phyloP scores from a whole-genome alignment of 495 filamentous ascomycete species.

The Cryomyces minteri region DNA sequence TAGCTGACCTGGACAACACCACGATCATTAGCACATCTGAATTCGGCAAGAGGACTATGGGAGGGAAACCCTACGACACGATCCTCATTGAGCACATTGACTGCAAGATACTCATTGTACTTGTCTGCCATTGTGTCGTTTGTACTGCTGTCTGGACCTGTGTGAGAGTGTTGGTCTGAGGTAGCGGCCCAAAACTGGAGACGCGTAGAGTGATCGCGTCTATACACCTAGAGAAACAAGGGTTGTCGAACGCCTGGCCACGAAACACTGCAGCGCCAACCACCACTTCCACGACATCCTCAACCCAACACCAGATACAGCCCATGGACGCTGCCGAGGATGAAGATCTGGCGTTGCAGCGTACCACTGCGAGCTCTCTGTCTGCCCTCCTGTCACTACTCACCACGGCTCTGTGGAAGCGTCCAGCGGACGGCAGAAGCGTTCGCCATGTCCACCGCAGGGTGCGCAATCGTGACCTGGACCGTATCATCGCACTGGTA shows the following conservation, averaged over 20 bases:
- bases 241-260: no score
- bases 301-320: no score
- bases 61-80: constrained; percentile 38
- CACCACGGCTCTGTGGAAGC: constrained; percentile 11
- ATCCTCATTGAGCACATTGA: constrained; percentile 58
- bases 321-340: constrained; percentile 16
- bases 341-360: constrained; percentile 16
- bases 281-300: no score
- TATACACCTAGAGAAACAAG: no score
- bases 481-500: constrained; percentile 15
- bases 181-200: no score
- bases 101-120: constrained; percentile 53
- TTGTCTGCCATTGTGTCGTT: constrained; percentile 13
- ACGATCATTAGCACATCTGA: background rate
- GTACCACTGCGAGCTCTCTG: constrained; percentile 12
- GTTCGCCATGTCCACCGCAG: constrained; percentile 5
- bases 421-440: background rate
- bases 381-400: constrained; percentile 12
- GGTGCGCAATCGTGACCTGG: constrained; percentile 12
- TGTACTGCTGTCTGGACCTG: background rate
- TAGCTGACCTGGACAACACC: constrained; percentile 54
- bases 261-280: no score
- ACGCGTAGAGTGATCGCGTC: no score
- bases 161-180: no score
- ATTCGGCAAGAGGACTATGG: background rate